These are phyloP conservation scores for Punica granatum DNA, from an alignment of 345 rosid genomes.

Conservation along the genomic window DNA sequence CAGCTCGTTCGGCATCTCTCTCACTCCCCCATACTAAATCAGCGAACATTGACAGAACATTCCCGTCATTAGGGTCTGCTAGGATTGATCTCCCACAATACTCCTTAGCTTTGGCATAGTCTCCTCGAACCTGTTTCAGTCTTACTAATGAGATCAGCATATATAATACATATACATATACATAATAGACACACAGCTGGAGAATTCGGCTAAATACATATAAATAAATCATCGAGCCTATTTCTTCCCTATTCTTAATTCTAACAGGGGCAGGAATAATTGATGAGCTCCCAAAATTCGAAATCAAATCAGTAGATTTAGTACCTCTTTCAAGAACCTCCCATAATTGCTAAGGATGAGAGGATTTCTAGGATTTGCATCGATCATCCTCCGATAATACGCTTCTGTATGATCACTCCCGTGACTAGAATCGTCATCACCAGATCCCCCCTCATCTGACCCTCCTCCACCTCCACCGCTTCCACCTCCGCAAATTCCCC, in stretches of 20 bases:
- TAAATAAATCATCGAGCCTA: neutral
- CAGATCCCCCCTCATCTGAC: neutral
- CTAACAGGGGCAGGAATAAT: neutral
- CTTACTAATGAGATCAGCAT: neutral
- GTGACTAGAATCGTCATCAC: neutral
- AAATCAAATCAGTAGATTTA: neutral
- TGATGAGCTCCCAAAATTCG: neutral
- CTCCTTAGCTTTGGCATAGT: conserved; percentile 46
- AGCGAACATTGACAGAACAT: conserved; percentile 55
- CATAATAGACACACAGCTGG: no score
- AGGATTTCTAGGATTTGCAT: conserved; percentile 49
- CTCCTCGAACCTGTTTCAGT: conserved; percentile 43
- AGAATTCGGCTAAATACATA: neutral
- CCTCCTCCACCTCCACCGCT: neutral
- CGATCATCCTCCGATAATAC: conserved; percentile 48
- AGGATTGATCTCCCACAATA: conserved; percentile 68
- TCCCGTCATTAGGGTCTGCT: conserved; percentile 64
- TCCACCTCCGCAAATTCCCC: neutral
- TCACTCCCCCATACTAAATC: conserved; percentile 58
- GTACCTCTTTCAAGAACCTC: conserved; percentile 60
- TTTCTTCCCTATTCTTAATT: neutral
- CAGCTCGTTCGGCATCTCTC: conserved; percentile 49
- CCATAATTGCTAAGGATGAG: conserved; percentile 70
- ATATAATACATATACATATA: no score
- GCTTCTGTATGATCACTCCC: neutral